Evolutionary conservation across 352 stramenopile species (phyloP), one percentile per base, ranked within the genome.

Genomic region (Phytophthora crassamura): DNA sequence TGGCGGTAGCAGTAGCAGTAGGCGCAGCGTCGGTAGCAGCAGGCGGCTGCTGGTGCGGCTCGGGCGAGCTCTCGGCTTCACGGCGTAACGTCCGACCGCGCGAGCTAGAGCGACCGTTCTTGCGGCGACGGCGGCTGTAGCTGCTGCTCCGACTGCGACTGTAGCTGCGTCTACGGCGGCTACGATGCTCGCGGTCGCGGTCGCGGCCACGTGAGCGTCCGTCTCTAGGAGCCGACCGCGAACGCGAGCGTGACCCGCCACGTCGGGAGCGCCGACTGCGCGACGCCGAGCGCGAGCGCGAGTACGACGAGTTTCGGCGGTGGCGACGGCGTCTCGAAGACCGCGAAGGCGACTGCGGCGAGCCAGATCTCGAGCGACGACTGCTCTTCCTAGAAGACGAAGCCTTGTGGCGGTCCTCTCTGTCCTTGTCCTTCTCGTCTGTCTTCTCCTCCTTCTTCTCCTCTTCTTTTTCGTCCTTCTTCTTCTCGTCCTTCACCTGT

Each of bases 101-200:
- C 7, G 82, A 91, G 68, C 72, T 84, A n/a, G 86, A 93, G 40
- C 82, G 81, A 18, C 73, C 70, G 35, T n/a, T 59, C 20, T 48
- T 60, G 30, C 66, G 79, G 35, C 57, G 77, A 14, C 78, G 86
- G 55, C 78, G 80, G 47, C 65, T 86, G 34, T 72, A 74, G 22
- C 84, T 91, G 15, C 69, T 67, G 42, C 78, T 88, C 15, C 78
- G 79, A 42, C 74, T 79, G 11, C 78, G 78, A 39, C 82, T 69
- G 41, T 63, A 61, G 40, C 63, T 77, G 34, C 78, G 72, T 39
- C 78, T 64, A 0, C 75, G 69, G 20, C 69, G 66, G 20, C 67
- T 69, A 2, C 70, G 72, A 35, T 69, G 66, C 38, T 76, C 66
- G 9, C 66, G 77, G 15, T 82, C 73, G 12, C 56, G 80, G 41